Conservation (phyloP, 306 rosid species). For the Ormosia emarginata region DNA sequence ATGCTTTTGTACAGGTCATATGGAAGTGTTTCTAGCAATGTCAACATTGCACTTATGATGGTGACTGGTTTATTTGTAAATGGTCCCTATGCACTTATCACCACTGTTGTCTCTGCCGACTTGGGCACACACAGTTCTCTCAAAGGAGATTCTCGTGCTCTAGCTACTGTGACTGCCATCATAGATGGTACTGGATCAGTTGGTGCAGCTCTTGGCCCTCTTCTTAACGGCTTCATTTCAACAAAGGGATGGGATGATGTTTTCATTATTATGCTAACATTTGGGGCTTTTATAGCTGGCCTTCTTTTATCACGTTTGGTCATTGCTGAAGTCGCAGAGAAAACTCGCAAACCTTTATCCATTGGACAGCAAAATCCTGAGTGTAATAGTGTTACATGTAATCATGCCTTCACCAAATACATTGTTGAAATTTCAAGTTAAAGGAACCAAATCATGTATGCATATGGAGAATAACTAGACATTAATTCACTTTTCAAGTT, state of each 20-base stretch:
- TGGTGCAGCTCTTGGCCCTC: slow-evolving; percentile 90
- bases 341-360: slow-evolving; percentile 30
- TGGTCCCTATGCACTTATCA: slow-evolving; percentile 85
- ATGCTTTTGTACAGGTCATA: slow-evolving; percentile 57
- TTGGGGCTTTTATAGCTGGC: slow-evolving; percentile 67
- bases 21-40: slow-evolving; percentile 49
- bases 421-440: not conserved
- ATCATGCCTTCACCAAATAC: not conserved
- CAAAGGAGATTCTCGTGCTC: slow-evolving; percentile 74
- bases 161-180: slow-evolving; percentile 83
- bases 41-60: slow-evolving; percentile 72
- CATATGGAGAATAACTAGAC: not conserved
- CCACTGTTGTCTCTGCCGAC: slow-evolving; percentile 87
- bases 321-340: slow-evolving; percentile 57
- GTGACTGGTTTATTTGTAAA: slow-evolving; percentile 70
- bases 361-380: slow-evolving; percentile 26
- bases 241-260: slow-evolving; percentile 73
- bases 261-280: slow-evolving; percentile 57
- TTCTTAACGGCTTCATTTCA: slow-evolving; percentile 76
- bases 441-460: not conserved
- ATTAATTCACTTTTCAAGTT: not conserved
- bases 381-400: slow-evolving; percentile 38
- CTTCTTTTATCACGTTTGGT: slow-evolving; percentile 65
- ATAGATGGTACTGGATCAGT: slow-evolving; percentile 89
- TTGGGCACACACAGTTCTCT: slow-evolving; percentile 79